Evolutionary conservation across 345 rosid species (phyloP), one percentile per base, ranked within the genome.

Genomic region (Gossypium herbaceum): DNA sequence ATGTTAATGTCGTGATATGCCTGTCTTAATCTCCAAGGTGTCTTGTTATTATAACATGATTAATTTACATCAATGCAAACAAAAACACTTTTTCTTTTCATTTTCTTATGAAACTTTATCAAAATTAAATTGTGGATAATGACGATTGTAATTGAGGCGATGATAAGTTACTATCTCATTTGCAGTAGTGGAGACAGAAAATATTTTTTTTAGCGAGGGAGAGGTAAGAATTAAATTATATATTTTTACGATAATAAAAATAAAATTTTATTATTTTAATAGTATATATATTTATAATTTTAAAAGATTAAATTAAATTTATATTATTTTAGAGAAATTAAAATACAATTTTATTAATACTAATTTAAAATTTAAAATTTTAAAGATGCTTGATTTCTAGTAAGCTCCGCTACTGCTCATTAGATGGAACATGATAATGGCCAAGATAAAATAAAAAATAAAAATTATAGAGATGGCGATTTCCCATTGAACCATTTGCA

Each of bases 291-390:
- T 34, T 29, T 34, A 4, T 34, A 34, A 34, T 4, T 34, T 34
- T 29, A 29, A 34, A 34, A 0, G 0, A 4, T 0, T 0, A 1
- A 1, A 24, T 24, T 24, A 24, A 24, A 24, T 24, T 24, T 0
- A 24, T 24, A 24, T 24, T 1, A 34, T 4, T 34, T 34, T 29
- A 34, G 1, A 34, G 1, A 4, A 29, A 4, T 34, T 34, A 34
- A 29, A 29, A 1, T 4, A 29, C 0, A 29, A 29, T 29, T 29
- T 29, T 34, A 34, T 34, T 1, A 24, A 1, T 24, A 24, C 0
- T 24, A 24, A 24, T 24, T 24, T 24, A 1, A 24, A 24, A 24
- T 3, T 4, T 29, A 0, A 29, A 29, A 29, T 29, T 29, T 27
- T 27, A 27, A 0, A 29, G 6, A 29, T 29, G 6, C 39, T 4